A percentile compares a stretch with the other conserved stretches of the same genome.
phyloP scores from a whole-genome alignment of 805 yeast genomes.

The Saturnispora dispora region DNA sequence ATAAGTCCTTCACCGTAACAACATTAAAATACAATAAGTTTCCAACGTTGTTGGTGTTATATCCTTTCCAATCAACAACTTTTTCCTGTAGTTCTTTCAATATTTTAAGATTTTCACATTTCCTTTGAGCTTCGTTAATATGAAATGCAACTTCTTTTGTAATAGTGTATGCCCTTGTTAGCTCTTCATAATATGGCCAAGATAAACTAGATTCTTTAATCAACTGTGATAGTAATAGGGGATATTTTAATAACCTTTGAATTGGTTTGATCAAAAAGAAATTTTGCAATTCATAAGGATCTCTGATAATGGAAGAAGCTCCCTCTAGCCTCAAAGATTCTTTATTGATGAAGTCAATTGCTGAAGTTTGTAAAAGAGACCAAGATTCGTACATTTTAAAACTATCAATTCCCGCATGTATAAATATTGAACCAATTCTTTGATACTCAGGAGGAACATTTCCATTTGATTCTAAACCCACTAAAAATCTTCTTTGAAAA shows the following conservation, averaged over 20 bases:
- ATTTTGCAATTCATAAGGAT: conserved; percentile 82
- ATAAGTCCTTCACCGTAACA: conserved; percentile 56
- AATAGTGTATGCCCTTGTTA: conserved; percentile 58
- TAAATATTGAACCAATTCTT: conserved; percentile 80
- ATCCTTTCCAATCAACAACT: conserved; percentile 90
- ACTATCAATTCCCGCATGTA: conserved; percentile 69
- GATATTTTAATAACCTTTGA: conserved; percentile 93
- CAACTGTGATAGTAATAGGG: conserved; percentile 68
- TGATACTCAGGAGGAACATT: conserved; percentile 65
- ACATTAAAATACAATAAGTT: conserved; percentile 68
- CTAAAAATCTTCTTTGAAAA: conserved; percentile 81
- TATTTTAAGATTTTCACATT: conserved; percentile 74
- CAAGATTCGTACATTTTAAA: conserved; percentile 89
- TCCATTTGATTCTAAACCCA: conserved; percentile 84
- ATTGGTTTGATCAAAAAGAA: conserved; percentile 88
- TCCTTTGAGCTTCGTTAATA: conserved; percentile 90
- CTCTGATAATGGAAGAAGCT: conserved; percentile 57
- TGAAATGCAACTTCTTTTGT: conserved; percentile 77
- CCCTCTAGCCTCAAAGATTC: conserved; percentile 50
- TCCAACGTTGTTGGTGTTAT: conserved; percentile 70
- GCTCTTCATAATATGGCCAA: conserved; percentile 54
- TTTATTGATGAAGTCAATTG: conserved; percentile 66
- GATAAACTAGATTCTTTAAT: conserved; percentile 50
- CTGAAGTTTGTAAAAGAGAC: conserved; percentile 84
- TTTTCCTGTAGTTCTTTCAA: conserved; percentile 61